Evolutionary conservation across 2,329 filamentous ascomycete species (phyloP).

Genomic region (Lachnellula subtilissima): DNA sequence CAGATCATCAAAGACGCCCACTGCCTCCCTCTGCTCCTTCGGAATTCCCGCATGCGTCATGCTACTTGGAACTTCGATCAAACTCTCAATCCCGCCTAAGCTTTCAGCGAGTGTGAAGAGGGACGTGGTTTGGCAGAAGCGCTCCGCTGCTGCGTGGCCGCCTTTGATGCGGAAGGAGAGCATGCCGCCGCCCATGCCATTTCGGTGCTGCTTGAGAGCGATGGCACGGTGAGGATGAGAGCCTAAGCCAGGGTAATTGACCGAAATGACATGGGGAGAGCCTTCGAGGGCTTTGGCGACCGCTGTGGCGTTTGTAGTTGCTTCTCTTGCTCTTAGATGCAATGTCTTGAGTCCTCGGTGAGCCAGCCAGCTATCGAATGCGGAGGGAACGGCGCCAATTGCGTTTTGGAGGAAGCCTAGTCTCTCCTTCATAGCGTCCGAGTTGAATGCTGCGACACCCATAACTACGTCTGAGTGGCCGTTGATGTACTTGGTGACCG

Average conservation of each 20-base stretch:
- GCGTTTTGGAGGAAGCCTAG: constrained; percentile 94
- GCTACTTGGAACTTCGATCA: constrained; percentile 86
- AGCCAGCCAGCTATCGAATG: constrained; percentile 97
- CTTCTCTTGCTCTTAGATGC: constrained; percentile 84
- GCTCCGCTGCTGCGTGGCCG: constrained; percentile 77
- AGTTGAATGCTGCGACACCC: constrained; percentile 95
- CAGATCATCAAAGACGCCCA: constrained; percentile 91
- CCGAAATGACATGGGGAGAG: constrained; percentile 76
- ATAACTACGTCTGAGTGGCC: constrained; percentile 96
- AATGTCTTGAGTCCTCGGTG: constrained; percentile 96
- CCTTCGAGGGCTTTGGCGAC: constrained; percentile 73
- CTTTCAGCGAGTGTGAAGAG: constrained; percentile 94
- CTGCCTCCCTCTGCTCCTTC: constrained; percentile 79
- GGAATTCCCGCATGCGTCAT: constrained; percentile 99
- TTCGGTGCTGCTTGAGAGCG: constrained; percentile 83
- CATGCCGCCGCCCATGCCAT: constrained; percentile 96
- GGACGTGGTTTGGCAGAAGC: constrained; percentile 84
- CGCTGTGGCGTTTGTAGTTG: constrained; percentile 71
- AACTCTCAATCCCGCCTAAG: constrained; percentile 84
- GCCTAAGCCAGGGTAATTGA: constrained; percentile 91
- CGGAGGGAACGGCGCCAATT: constrained; percentile 87
- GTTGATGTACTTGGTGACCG: constrained; percentile 98
- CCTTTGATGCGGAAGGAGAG: constrained; percentile 91
- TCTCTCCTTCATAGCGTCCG: constrained; percentile 67
- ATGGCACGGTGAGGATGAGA: constrained; percentile 84